A percentile compares a stretch with the other conserved stretches of the same genome.
Conservation (phyloP, 2,329 filamentous ascomycete species). For the Penicillium hesseltinei region DNA sequence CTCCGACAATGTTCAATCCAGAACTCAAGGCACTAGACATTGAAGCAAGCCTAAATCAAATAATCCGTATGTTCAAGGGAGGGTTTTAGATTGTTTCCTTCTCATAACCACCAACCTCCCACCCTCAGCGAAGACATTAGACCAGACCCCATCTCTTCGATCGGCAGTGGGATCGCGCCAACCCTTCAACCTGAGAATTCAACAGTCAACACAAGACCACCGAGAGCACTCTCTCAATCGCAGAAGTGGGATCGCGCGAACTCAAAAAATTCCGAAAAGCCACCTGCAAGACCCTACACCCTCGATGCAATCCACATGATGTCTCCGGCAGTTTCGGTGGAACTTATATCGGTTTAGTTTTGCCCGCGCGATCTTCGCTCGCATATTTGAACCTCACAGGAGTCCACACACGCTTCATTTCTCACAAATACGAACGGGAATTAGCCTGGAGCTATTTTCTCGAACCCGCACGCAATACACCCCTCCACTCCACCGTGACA, state of each 20-base stretch:
- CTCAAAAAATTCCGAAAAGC: background rate
- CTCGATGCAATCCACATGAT: constrained; percentile 17
- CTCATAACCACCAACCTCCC: background rate
- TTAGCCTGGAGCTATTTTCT: background rate
- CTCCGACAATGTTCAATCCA: constrained; percentile 3
- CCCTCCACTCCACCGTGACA: background rate
- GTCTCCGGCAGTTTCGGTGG: constrained; percentile 12
- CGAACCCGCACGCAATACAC: background rate
- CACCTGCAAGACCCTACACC: background rate
- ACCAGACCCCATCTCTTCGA: background rate
- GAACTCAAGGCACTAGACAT: background rate
- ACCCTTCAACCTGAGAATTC: background rate
- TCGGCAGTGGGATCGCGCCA: constrained; percentile 6
- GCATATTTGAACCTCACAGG: constrained; percentile 9
- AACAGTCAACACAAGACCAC: constrained; percentile 1
- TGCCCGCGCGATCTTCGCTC: constrained; percentile 14
- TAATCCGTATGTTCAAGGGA: background rate
- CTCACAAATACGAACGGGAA: background rate
- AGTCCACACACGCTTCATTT: background rate
- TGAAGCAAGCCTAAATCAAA: background rate
- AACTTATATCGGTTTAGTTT: constrained; percentile 19
- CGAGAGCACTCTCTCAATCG: background rate
- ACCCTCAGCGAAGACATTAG: background rate
- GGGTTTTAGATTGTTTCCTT: background rate
- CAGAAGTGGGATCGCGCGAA: background rate